Conservation (phyloP, 306 rosid species). For the Gastrolobium bilobum region DNA sequence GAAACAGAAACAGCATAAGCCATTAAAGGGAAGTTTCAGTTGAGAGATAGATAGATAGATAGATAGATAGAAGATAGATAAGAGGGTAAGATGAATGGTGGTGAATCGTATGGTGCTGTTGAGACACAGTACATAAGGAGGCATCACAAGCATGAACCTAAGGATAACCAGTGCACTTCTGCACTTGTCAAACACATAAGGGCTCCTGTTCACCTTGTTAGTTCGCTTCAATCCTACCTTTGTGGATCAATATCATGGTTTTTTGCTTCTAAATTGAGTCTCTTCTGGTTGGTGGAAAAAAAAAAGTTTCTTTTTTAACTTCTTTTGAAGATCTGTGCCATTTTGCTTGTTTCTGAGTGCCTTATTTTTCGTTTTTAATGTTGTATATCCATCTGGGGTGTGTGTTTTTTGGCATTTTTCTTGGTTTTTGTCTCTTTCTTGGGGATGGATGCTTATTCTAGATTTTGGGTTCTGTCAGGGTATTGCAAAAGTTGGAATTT, state of each 20-base stretch:
- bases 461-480: neutral
- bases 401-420: constrained; percentile 16
- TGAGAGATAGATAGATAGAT: neutral
- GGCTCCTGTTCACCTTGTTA: constrained; percentile 91
- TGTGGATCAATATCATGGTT: neutral
- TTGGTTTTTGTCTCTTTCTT: constrained; percentile 32
- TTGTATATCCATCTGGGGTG: constrained; percentile 32
- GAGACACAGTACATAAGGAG: constrained; percentile 85
- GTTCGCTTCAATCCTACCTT: constrained; percentile 3
- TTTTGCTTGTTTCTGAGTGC: constrained; percentile 38
- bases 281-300: neutral
- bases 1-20: neutral
- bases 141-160: constrained; percentile 84
- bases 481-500: constrained; percentile 31
- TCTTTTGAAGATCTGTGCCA: constrained; percentile 54
- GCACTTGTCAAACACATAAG: constrained; percentile 84
- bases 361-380: constrained; percentile 1
- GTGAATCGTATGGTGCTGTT: constrained; percentile 56
- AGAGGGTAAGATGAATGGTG: constrained; percentile 63
- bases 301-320: constrained; percentile 9
- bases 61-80: neutral
- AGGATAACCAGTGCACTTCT: constrained; percentile 90
- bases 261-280: constrained; percentile 5
- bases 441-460: constrained; percentile 11
- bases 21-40: neutral